Conservation (phyloP, 129 eudicot genomes). For the Artemisia tridentata region DNA sequence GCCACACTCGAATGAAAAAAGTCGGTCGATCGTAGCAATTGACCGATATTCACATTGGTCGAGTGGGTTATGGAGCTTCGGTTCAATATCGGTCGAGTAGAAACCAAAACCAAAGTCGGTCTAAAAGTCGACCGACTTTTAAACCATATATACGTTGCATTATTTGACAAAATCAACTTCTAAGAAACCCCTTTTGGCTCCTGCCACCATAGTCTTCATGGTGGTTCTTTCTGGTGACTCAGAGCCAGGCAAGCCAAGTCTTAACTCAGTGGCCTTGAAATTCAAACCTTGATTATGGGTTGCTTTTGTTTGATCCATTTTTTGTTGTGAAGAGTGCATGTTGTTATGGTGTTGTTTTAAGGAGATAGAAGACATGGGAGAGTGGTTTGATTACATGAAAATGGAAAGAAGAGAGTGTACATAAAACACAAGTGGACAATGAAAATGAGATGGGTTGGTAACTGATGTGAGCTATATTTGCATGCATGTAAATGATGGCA, state of each 20-base stretch:
- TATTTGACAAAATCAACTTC: slow-evolving; percentile 43
- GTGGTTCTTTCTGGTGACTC: slow-evolving; percentile 55
- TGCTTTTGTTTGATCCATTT: slow-evolving; percentile 16
- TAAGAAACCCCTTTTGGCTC: slow-evolving; percentile 61
- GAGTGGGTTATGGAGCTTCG: too few relatives aligned
- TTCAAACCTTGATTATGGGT: slow-evolving; percentile 40
- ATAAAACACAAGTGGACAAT: slow-evolving; percentile 23
- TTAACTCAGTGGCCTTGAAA: slow-evolving; percentile 77
- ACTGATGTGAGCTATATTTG: too few relatives aligned
- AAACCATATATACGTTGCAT: too few relatives aligned
- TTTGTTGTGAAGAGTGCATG: slow-evolving; percentile 28
- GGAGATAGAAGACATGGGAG: slow-evolving; percentile 35
- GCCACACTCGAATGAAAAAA: too few relatives aligned
- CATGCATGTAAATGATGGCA: too few relatives aligned
- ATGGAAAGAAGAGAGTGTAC: slow-evolving; percentile 25
- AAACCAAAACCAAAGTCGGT: too few relatives aligned
- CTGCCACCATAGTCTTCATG: slow-evolving; percentile 36
- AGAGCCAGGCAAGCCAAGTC: slow-evolving; percentile 82
- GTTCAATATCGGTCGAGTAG: too few relatives aligned
- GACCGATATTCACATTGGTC: too few relatives aligned
- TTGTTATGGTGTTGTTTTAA: slow-evolving; percentile 35
- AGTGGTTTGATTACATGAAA: slow-evolving; percentile 19
- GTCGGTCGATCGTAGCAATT: too few relatives aligned
- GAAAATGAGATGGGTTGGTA: slow-evolving; percentile 13
- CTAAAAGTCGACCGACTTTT: too few relatives aligned